These are phyloP conservation scores for Emergomyces orientalis DNA, from an alignment of 2,329 filamentous ascomycete species.

Conservation along the genomic window DNA sequence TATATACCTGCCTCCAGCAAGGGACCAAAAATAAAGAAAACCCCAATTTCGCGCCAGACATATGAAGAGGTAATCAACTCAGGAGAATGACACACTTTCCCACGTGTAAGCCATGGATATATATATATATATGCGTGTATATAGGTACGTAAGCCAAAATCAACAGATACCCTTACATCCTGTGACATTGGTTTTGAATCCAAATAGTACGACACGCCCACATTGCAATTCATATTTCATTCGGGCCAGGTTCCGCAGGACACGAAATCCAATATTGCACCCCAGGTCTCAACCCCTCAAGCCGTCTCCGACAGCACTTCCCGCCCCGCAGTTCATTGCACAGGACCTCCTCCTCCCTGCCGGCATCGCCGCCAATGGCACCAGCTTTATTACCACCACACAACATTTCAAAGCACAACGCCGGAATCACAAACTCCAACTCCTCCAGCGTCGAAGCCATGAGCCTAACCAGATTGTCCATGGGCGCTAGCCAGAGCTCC, in stretches of 20 bases:
- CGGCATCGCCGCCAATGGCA: neutral
- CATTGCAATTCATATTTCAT: neutral
- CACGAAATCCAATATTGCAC: conserved; percentile 4
- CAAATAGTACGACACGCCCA: no score
- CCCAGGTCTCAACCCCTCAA: neutral
- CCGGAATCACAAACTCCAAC: neutral
- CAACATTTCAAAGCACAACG: neutral
- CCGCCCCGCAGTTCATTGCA: neutral
- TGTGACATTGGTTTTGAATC: neutral
- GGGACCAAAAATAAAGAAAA: no score
- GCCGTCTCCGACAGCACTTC: conserved; percentile 2
- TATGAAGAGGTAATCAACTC: neutral
- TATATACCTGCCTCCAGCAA: no score
- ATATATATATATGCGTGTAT: neutral
- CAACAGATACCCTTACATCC: neutral
- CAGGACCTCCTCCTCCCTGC: neutral
- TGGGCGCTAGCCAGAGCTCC: neutral
- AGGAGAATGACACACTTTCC: neutral
- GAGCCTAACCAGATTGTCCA: neutral
- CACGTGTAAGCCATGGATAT: neutral
- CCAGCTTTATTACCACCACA: neutral
- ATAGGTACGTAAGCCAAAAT: neutral
- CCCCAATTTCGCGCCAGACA: no score
- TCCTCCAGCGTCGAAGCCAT: neutral
- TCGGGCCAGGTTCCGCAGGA: neutral